phyloP scores from a whole-genome alignment of 2,329 filamentous ascomycete species.

The Xylariaceae sp. region DNA sequence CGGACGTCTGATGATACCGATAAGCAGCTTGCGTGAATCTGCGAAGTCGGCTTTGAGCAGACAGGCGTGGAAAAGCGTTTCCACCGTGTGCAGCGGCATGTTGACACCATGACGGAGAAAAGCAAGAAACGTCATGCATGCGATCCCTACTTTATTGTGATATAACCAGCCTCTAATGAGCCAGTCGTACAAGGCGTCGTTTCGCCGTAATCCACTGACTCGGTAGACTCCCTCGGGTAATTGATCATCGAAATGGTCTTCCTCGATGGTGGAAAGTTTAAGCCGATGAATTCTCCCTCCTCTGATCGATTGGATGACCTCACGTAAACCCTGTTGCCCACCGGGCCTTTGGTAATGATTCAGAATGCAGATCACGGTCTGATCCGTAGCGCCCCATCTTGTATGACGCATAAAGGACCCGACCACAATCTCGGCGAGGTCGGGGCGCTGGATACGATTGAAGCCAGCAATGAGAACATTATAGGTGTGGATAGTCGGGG shows the following conservation, averaged over 20 bases:
- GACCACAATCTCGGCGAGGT: conserved; percentile 49
- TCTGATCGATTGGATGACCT: conserved; percentile 41
- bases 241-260: conserved; percentile 27
- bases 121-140: conserved; percentile 28
- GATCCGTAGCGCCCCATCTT: conserved; percentile 42
- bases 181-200: conserved; percentile 38
- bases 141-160: conserved; percentile 33
- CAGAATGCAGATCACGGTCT: conserved; percentile 45
- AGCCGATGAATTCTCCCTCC: conserved; percentile 34
- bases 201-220: conserved; percentile 36
- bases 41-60: conserved; percentile 20
- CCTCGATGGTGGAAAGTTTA: conserved; percentile 24
- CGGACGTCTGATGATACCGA: conserved; percentile 23
- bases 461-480: conserved; percentile 68
- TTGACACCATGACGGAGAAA: conserved; percentile 23
- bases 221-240: conserved; percentile 20
- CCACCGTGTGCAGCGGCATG: conserved; percentile 23
- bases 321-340: conserved; percentile 40
- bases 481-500: conserved; percentile 63
- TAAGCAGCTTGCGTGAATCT: conserved; percentile 23
- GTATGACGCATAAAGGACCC: conserved; percentile 44
- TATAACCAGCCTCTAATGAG: conserved; percentile 45
- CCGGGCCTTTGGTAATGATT: conserved; percentile 43
- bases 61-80: conserved; percentile 25
- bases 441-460: conserved; percentile 42